phyloP scores from a whole-genome alignment of 2,329 filamentous ascomycete species.

The Xenoacremonium recifei region DNA sequence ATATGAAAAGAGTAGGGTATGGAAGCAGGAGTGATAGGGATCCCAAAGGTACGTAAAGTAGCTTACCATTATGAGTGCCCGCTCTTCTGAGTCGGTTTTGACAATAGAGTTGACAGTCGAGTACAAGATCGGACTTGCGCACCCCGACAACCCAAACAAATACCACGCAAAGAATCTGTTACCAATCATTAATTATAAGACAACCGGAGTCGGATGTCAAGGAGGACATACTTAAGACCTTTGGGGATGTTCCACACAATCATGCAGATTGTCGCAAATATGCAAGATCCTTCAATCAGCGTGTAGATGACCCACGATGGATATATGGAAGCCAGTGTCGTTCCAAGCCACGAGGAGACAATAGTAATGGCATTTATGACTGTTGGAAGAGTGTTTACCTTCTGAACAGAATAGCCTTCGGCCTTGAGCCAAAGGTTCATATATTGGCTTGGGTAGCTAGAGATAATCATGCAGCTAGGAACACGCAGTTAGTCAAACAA shows the following conservation, averaged over 20 bases:
- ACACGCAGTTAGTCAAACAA: no score
- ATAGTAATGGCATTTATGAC: slow-evolving; percentile 25
- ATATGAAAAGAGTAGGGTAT: no score
- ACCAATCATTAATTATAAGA: background rate
- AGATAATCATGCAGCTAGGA: no score
- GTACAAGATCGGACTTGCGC: background rate
- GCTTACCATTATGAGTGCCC: slow-evolving; percentile 2
- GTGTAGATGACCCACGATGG: slow-evolving; percentile 6
- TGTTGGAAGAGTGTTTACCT: slow-evolving; percentile 28
- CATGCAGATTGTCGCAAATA: slow-evolving; percentile 9
- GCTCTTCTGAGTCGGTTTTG: slow-evolving; percentile 1
- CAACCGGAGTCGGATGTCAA: background rate
- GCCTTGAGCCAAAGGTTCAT: slow-evolving; percentile 28
- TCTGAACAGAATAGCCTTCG: slow-evolving; percentile 19
- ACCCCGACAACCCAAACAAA: background rate
- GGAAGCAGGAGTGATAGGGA: no score
- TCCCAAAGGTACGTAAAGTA: no score
- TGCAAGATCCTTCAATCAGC: background rate
- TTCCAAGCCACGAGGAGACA: slow-evolving; percentile 27
- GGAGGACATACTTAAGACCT: slow-evolving; percentile 8
- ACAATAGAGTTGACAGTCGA: background rate
- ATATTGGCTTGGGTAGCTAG: slow-evolving; percentile 26
- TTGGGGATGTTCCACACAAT: slow-evolving; percentile 9
- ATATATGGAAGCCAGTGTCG: slow-evolving; percentile 15
- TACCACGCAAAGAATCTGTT: background rate